Conservation (phyloP, 2,329 filamentous ascomycete species). For the Colletotrichum tropicale region DNA sequence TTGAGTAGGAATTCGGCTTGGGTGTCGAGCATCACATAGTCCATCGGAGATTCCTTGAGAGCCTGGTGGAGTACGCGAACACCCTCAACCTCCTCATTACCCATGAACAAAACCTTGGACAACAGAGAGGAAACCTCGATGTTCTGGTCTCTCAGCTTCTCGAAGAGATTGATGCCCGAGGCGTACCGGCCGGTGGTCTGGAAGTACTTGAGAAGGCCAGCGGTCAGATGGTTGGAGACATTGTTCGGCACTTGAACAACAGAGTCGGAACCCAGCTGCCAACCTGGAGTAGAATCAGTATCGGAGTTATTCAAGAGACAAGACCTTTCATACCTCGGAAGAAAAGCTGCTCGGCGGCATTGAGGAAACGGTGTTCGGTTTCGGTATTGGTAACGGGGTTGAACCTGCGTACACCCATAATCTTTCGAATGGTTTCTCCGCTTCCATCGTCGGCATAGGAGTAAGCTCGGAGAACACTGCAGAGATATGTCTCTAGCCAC, state of each 20-base stretch:
- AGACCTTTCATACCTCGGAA: slow-evolving; percentile 71
- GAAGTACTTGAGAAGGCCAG: slow-evolving; percentile 93
- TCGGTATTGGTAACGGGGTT: slow-evolving; percentile 99
- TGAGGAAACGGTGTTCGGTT: slow-evolving; percentile 93
- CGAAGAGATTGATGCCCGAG: slow-evolving; percentile 96
- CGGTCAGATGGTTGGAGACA: slow-evolving; percentile 93
- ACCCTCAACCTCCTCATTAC: slow-evolving; percentile 96
- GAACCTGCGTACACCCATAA: slow-evolving; percentile 95
- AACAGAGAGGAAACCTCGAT: slow-evolving; percentile 93
- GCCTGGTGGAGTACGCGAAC: slow-evolving; percentile 87
- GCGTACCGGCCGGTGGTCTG: slow-evolving; percentile 92
- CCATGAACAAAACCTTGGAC: slow-evolving; percentile 89
- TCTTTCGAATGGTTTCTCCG: slow-evolving; percentile 93
- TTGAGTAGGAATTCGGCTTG: slow-evolving; percentile 90
- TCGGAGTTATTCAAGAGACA: neutral
- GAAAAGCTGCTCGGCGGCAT: slow-evolving; percentile 92
- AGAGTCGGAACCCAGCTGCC: slow-evolving; percentile 94
- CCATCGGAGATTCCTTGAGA: slow-evolving; percentile 92
- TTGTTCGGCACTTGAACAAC: slow-evolving; percentile 97
- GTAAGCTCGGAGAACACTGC: slow-evolving; percentile 91
- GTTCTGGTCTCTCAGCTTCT: slow-evolving; percentile 90
- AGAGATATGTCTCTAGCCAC: slow-evolving; percentile 97
- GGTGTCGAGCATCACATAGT: slow-evolving; percentile 93
- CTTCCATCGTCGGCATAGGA: slow-evolving; percentile 96
- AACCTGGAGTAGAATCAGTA: slow-evolving; percentile 61